Base-by-base conservation (phyloP, 2,329 filamentous ascomycete species). In the Madurella fahalii region DNA sequence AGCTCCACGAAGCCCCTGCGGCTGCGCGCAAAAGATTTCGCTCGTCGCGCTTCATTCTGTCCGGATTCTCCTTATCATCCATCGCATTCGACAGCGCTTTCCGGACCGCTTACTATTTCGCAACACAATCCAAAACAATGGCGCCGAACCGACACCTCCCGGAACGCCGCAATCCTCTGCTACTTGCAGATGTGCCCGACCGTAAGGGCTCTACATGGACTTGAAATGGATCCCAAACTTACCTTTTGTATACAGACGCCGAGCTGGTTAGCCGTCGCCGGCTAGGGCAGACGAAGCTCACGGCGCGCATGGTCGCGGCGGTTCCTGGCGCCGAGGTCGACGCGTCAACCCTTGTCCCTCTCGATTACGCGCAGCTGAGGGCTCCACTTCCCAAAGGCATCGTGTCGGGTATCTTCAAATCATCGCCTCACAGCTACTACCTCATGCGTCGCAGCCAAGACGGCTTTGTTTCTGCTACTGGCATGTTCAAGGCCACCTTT, bases 291-390 rank as follows among this genome's bases (percentile, higher is more conserved):
- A 99, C 94, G 20, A 89, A 95, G 72, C 81, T 99, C 60, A 85
- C 86, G 9, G 85, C 92, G 50, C 94, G 91, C 75, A 85, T 90
- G 65, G 84, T 86, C 34, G 84, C 87, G 63, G 76, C 86, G n/a
- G 83, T 83, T 56, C 82, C 83, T 9, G 80, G 82, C 40, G 87
- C 85, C 70, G 86, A 90, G 60, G 83, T 85, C 53, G 89, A 90
- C 69, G 78, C 84, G 45, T 80, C 86, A 62, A 85, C 87, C 63
- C 77, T 94, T 57, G 90, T 90, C 49, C 84, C 86, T 45, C 96
- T 99, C 69, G 94, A 97, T 72, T 99, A 99, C 72, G 93, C 92
- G 61, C 94, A 99, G 70, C 80, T 99, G 47, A 88, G 93, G 67
- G 93, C 92, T 57, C 93, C 94, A 13, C 76, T 99, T 45, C 94